phyloP scores from a whole-genome alignment of 805 yeast genomes.

The Spathaspora hagerdaliae region DNA sequence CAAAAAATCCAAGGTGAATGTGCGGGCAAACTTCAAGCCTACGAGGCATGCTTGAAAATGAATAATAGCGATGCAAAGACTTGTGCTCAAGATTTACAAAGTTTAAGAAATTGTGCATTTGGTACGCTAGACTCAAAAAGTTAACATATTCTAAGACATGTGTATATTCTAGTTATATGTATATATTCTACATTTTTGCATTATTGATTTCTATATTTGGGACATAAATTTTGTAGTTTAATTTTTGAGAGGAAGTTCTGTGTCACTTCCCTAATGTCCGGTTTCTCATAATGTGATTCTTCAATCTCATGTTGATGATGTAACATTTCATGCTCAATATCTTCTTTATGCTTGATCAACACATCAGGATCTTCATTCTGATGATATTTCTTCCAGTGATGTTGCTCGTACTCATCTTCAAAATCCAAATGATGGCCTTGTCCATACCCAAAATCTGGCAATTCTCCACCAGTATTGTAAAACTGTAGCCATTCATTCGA shows the following conservation, averaged over 20 bases:
- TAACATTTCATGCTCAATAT: conserved; percentile 78
- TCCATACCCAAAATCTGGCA: conserved; percentile 92
- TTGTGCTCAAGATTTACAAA: conserved; percentile 51
- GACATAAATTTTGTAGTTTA: conserved; percentile 26
- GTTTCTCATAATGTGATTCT: conserved; percentile 36
- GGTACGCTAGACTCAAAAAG: conserved; percentile 23
- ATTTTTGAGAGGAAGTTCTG: conserved; percentile 28
- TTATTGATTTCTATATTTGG: conserved; percentile 12
- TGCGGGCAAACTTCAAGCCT: conserved; percentile 50
- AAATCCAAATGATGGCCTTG: conserved; percentile 94
- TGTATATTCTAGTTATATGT: conserved; percentile 1
- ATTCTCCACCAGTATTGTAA: conserved; percentile 56
- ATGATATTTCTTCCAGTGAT: conserved; percentile 87
- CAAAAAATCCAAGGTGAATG: conserved; percentile 65
- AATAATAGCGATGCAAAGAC: conserved; percentile 42
- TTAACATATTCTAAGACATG: background rate
- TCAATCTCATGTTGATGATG: conserved; percentile 86
- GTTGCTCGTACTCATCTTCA: conserved; percentile 89
- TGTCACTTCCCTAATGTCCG: conserved; percentile 24
- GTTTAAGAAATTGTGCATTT: conserved; percentile 64
- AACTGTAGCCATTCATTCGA: conserved; percentile 68
- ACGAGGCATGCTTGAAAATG: conserved; percentile 59
- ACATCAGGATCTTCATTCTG: conserved; percentile 80
- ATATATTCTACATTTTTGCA: background rate
- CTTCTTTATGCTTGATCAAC: conserved; percentile 76